Evolutionary conservation across 129 eudicot species (phyloP).

Genomic region (Ambrosia artemisiifolia): DNA sequence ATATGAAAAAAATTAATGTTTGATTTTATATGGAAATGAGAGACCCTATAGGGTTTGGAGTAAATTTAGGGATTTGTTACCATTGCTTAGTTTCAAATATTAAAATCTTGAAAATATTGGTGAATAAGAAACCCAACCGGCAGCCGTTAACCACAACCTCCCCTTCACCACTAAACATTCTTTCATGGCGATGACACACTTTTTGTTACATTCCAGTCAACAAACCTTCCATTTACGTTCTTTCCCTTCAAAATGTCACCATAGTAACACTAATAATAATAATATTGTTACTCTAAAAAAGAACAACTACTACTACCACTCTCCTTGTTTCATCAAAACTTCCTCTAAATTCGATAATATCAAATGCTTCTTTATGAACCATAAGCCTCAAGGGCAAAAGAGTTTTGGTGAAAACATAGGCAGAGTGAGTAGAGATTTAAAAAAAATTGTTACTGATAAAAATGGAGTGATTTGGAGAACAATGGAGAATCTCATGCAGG

Average conservation of each 20-base stretch:
- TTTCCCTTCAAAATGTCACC: slow-evolving; percentile 15
- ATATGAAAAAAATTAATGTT: too few relatives aligned
- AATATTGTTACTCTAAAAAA: not conserved
- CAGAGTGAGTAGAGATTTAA: too few relatives aligned
- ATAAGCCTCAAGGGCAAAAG: not conserved
- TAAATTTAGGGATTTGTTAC: not conserved
- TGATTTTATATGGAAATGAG: not conserved
- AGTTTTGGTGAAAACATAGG: too few relatives aligned
- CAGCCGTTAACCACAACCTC: not conserved
- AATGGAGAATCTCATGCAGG: slow-evolving; percentile 22
- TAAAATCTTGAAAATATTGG: not conserved
- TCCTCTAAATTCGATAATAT: slow-evolving; percentile 25
- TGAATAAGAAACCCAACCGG: too few relatives aligned
- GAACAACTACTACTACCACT: not conserved
- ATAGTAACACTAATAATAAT: slow-evolving; percentile 12
- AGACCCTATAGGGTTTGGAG: not conserved
- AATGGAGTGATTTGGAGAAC: slow-evolving; percentile 25
- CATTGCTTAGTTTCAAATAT: too few relatives aligned
- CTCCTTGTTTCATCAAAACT: slow-evolving; percentile 9
- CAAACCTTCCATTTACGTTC: not conserved
- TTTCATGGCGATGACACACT: slow-evolving; percentile 37
- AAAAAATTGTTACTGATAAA: too few relatives aligned
- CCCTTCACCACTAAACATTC: not conserved
- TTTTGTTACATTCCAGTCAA: slow-evolving; percentile 40
- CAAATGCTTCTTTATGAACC: slow-evolving; percentile 27